Evolutionary conservation across 768 basidiomycete species (phyloP).

Genomic region (Hebeloma cylindrosporum): DNA sequence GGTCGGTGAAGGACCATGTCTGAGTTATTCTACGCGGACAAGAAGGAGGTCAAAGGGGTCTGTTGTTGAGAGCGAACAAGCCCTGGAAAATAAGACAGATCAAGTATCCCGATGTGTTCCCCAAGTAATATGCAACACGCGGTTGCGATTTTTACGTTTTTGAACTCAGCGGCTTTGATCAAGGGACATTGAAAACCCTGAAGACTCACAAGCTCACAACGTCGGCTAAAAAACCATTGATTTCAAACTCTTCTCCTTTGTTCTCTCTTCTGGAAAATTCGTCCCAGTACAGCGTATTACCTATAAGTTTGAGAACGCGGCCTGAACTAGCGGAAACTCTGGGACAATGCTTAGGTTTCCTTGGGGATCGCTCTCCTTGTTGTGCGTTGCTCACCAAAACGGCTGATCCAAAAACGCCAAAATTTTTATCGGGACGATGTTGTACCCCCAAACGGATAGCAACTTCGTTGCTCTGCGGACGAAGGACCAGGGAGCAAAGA

Average conservation of each 20-base stretch:
- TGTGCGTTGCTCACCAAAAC: too few relatives aligned
- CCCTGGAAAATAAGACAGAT: constrained; percentile 6
- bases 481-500: too few relatives aligned
- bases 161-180: too few relatives aligned
- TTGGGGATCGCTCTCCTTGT: too few relatives aligned
- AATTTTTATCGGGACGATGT: too few relatives aligned
- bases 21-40: not conserved
- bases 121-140: not conserved
- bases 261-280: constrained; percentile 15
- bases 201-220: too few relatives aligned
- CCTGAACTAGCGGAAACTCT: not conserved
- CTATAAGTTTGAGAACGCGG: not conserved
- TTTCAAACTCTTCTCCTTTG: constrained; percentile 4
- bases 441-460: too few relatives aligned
- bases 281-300: constrained; percentile 2
- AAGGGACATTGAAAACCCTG: too few relatives aligned
- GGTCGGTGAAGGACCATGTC: constrained; percentile 2
- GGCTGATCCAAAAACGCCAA: too few relatives aligned
- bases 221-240: constrained; percentile 6
- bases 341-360: not conserved
- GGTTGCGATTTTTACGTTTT: not conserved
- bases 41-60: constrained; percentile 5
- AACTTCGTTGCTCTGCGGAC: too few relatives aligned
- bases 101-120: constrained; percentile 5
- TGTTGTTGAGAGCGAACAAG: not conserved